Conservation (phyloP, 1,284 basidiomycete species). For the Leccinum cinnamomeum region DNA sequence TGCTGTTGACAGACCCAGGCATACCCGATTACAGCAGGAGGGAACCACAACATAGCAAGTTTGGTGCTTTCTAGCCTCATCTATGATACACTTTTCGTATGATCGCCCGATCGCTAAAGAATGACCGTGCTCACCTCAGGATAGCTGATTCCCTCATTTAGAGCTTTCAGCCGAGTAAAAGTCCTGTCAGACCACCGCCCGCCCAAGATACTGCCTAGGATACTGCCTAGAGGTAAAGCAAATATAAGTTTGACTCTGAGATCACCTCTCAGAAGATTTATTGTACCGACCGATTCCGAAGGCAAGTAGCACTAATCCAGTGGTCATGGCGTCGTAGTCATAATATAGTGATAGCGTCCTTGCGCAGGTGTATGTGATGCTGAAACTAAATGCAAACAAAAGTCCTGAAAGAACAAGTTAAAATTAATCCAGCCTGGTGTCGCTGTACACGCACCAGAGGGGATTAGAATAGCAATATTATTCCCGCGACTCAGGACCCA, state of each 20-base stretch:
- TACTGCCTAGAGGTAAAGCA: conserved; percentile 45
- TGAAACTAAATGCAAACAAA: conserved; percentile 70
- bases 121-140: conserved; percentile 56
- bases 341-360: conserved; percentile 69
- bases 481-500: conserved; percentile 17
- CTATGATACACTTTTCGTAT: conserved; percentile 35
- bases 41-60: conserved; percentile 53
- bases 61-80: conserved; percentile 74
- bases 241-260: neutral
- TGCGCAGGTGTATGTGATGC: conserved; percentile 70
- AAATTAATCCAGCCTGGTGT: conserved; percentile 40
- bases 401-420: conserved; percentile 60
- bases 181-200: conserved; percentile 77
- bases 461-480: conserved; percentile 19
- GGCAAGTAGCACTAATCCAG: conserved; percentile 76
- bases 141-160: conserved; percentile 60
- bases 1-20: conserved; percentile 76
- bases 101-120: neutral
- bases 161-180: conserved; percentile 55
- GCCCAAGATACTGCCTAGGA: conserved; percentile 71
- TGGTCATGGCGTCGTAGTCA: conserved; percentile 66
- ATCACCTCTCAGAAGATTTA: neutral
- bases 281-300: conserved; percentile 62
- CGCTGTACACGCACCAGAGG: conserved; percentile 21
- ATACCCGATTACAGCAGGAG: conserved; percentile 63